A percentile compares a stretch with the other conserved stretches of the same genome.
These are phyloP conservation scores for Starmerella floris DNA, from an alignment of 805 yeast genomes.

Conservation along the genomic window DNA sequence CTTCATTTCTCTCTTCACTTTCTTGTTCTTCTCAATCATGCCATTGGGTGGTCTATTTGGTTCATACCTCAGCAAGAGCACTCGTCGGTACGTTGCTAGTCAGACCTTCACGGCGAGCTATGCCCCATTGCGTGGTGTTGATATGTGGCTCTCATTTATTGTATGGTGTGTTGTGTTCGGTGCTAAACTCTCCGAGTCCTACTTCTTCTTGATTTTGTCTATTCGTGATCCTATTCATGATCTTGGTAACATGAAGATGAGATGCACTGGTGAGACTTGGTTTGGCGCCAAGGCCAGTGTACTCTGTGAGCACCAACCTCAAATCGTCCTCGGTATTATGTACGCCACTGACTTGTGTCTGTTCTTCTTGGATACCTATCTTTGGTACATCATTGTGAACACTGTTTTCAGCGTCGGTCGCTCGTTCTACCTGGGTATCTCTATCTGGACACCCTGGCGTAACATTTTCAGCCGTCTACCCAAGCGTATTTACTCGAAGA, in stretches of 20 bases:
- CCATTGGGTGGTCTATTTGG: conserved; percentile 95
- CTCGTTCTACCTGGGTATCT: conserved; percentile 96
- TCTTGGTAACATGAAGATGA: conserved; percentile 70
- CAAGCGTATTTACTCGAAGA: conserved; percentile 95
- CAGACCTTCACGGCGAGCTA: conserved; percentile 93
- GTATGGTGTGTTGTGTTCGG: conserved; percentile 82
- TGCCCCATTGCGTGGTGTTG: conserved; percentile 66
- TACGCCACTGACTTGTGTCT: conserved; percentile 79
- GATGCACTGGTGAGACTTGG: conserved; percentile 95
- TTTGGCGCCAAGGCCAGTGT: conserved; percentile 39
- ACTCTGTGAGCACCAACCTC: conserved; percentile 76
- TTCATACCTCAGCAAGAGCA: conserved; percentile 71
- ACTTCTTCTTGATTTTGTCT: conserved; percentile 77
- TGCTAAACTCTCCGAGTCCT: conserved; percentile 83
- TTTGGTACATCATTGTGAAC: conserved; percentile 96
- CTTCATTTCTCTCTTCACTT: conserved; percentile 73
- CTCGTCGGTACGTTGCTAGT: conserved; percentile 81
- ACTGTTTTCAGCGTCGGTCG: conserved; percentile 93
- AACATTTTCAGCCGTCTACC: conserved; percentile 95
- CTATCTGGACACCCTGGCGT: conserved; percentile 99
- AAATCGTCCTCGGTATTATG: conserved; percentile 85
- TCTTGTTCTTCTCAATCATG: conserved; percentile 80
- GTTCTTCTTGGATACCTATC: conserved; percentile 95
- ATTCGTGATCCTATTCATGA: conserved; percentile 90
- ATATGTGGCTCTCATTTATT: conserved; percentile 91